Base-by-base conservation (phyloP, 805 yeast genomes). In the Ogataea angusta region DNA sequence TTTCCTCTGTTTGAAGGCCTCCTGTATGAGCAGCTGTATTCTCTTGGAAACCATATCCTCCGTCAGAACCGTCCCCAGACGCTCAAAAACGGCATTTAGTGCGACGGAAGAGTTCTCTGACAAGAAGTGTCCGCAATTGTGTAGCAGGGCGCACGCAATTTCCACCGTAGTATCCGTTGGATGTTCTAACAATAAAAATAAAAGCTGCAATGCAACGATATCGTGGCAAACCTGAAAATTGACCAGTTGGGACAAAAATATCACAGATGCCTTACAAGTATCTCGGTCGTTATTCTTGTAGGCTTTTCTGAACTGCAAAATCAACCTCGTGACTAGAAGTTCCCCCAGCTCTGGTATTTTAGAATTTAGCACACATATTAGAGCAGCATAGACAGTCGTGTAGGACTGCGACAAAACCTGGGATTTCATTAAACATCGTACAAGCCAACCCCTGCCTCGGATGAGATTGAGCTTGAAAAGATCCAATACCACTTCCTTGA, bases 341-440 rank as follows among this genome's bases (percentile, higher is more conserved):
- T 73, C 73, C 2, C 95, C 95, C 13, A 86, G 62, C 25, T 74
- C 74, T 0, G 95, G 93, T 3, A 85, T 57, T 48, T 82, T 76
- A 5, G 84, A 72, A 59, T 85, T 83, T 9, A 88, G 37, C 1
- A 82, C 70, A 2, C 82, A 70, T 0, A 75, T 69, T 25, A 88
- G 52, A 1, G 84, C 64, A 0, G 89, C 78, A 49, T 74, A 80
- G 1, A 73, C 69, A 0, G 76, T 60, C 0, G 84, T 70, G 30
- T 49, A 49, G 4, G 42, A 37, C 13, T 59, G 30, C 10, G 78
- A 67, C 6, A 54, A 57, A 10, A 68, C 53, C 51, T 78, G 85
- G 0, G 75, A 69, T 34, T 70, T 70, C 72, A 85, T 75, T 2
- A 85, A 36, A 29, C 73, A 63, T 35, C 79, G 68, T n/a, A 76